phyloP scores from a whole-genome alignment of 345 rosid species.

The Aethionema arabicum region DNA sequence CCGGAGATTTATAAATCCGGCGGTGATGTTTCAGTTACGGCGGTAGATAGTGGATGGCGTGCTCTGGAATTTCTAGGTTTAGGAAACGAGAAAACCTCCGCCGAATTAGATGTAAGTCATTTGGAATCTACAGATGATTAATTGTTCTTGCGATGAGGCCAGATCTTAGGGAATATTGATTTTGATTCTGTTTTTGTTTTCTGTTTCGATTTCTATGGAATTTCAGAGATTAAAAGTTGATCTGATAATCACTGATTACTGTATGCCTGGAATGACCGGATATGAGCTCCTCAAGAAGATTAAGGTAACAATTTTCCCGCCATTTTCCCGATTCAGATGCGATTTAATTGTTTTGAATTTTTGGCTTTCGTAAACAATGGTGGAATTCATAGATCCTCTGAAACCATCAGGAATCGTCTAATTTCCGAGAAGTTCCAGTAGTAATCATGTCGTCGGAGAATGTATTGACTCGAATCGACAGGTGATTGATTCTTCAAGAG shows the following conservation, averaged over 20 bases:
- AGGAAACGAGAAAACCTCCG: constrained; percentile 52
- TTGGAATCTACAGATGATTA: neutral
- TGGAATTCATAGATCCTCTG: neutral
- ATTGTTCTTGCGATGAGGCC: neutral
- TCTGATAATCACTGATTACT: constrained; percentile 89
- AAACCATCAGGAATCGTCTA: constrained; percentile 67
- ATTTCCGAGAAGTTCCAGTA: constrained; percentile 72
- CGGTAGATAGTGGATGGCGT: constrained; percentile 81
- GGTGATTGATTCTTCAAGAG: constrained; percentile 38
- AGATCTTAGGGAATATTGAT: neutral
- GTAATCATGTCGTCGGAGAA: constrained; percentile 98
- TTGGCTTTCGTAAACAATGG: neutral
- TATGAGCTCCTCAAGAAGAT: constrained; percentile 92
- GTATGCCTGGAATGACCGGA: constrained; percentile 99
- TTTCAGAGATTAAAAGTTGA: constrained; percentile 79
- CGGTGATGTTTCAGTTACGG: constrained; percentile 62
- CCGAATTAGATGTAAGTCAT: constrained; percentile 47
- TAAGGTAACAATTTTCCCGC: constrained; percentile 50
- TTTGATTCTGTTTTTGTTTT: neutral
- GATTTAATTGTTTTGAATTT: neutral
- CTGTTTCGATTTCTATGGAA: neutral
- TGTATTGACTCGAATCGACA: constrained; percentile 69
- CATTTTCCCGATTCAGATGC: neutral
- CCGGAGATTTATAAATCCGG: neutral
- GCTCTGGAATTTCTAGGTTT: constrained; percentile 85